Evolutionary conservation across 108 stramenopile genomes (phyloP), one percentile per base, ranked within the genome.

Genomic region (Schizochytrium sp.): DNA sequence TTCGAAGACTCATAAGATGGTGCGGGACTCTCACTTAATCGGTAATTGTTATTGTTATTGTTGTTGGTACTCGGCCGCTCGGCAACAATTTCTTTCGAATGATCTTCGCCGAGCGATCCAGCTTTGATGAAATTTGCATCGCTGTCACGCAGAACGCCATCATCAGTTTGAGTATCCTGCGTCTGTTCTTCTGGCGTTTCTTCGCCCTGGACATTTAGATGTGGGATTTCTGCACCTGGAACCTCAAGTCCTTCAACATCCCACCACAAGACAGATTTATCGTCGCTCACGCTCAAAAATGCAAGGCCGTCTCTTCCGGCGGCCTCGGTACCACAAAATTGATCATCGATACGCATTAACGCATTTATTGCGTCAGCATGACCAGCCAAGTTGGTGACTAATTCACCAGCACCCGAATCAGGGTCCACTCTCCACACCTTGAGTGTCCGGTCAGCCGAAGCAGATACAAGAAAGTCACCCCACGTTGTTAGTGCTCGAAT

Each of bases 191-290:
- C 64, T 2, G 15, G 28, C 64, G 7, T 15, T 44, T 69, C 64
- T 0, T 7, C 28, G 28, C 28, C 28, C 28, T 28, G 28, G 28
- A 28, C 28, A 28, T 28, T 28, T 28, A 28, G 28, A 28, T 28
- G 28, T 28, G 28, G 28, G 28, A 28, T 28, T 28, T 28, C 28
- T 28, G 28, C 28, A 28, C 28, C 28, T 28, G 28, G 28, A 28
- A 28, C 64, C 28, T 69, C 64, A 44, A 69, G 64, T 38, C 64
- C 64, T 69, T 69, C 64, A 7, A 69, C 64, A 15, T 69, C 64
- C 64, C 64, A 69, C 64, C 64, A 69, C 42, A 69, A 44, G 42
- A 69, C 64, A 7, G 64, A 69, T 44, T 69, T 69, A 1, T 69
- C 64, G 44, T 69, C 64, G 3, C 64, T 69, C 40, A 44, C 64